A percentile compares a stretch with the other conserved stretches of the same genome.
Conservation (phyloP, 2,329 filamentous ascomycete species). For the Botrytis byssoidea region DNA sequence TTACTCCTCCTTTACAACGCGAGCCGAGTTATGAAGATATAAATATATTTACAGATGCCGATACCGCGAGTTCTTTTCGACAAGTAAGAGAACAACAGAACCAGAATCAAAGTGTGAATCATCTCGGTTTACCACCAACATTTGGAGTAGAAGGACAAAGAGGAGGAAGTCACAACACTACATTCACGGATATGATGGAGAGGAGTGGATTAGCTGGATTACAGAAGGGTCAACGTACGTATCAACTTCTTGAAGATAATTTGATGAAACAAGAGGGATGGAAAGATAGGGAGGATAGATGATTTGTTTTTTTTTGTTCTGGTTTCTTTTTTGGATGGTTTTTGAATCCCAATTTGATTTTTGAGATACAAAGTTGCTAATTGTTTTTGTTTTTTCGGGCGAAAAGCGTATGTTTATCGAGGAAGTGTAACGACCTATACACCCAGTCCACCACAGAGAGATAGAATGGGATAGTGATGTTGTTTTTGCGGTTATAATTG, state of each 20-base stretch:
- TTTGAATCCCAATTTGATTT: not conserved
- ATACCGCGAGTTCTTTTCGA: conserved; percentile 41
- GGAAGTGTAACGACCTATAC: conserved; percentile 15
- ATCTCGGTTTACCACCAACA: not conserved
- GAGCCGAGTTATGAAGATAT: conserved; percentile 51
- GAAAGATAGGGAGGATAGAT: not conserved
- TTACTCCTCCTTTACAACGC: conserved; percentile 42
- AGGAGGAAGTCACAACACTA: conserved; percentile 39
- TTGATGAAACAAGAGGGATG: not conserved
- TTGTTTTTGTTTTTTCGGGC: not conserved
- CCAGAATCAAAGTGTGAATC: not conserved
- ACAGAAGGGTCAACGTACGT: conserved; percentile 37
- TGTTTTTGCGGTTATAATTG: not conserved
- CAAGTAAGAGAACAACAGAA: conserved; percentile 17
- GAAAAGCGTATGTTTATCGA: conserved; percentile 21
- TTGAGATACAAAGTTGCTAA: not conserved
- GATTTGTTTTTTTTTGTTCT: not conserved
- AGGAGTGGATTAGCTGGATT: conserved; percentile 44
- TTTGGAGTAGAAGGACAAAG: not conserved
- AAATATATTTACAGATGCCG: conserved; percentile 52
- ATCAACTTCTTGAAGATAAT: conserved; percentile 11
- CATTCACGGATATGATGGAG: conserved; percentile 55
- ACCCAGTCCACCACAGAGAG: conserved; percentile 15
- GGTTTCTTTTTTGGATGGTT: not conserved
- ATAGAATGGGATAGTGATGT: not conserved